Evolutionary conservation across 2,329 filamentous ascomycete genomes (phyloP), one percentile per base, ranked within the genome.

Genomic region (Dendrostoma leiphaemia): DNA sequence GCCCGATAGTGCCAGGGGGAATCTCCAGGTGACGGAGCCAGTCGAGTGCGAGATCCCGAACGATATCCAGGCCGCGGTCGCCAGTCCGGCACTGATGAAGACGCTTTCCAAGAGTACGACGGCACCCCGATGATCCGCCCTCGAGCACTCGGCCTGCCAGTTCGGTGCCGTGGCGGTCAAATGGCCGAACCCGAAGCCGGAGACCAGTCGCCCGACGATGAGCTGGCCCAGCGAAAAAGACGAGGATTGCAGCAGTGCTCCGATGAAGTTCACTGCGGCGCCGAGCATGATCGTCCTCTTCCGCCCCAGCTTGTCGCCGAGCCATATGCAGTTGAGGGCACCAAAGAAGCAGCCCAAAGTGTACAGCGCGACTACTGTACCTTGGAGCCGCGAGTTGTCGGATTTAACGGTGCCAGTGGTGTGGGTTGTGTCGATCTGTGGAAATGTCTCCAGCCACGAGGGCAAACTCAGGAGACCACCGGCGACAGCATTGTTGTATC

Each of bases 101-200:
- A 79, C 79, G 17, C 80, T 80, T 63, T 84, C 81, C 44, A 84
- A 75, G 78, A 83, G 82, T 64, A 85, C 80, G 24, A 83, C 70
- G 60, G 81, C 82, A n/a, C 81, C 81, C 46, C 81, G 73, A 60
- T 82, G 80, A 61, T 84, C 77, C 3, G 79, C 71, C 15, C 75
- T 76, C 35, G 80, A 83, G 2, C 78, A 81, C 64, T 85, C 82
- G 0, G 80, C 81, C 56, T 84, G 80, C 81, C 82, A 85, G 46
- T 80, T 83, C 4, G 82, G 82, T 10, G 81, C 74, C 1, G 75
- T 78, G 1, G 70, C 72, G 0, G 72, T 74, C 51, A 74, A 72
- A 29, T 66, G 66, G 46, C 72, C 71, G 55, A 74, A 69, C 1
- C 71, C 70, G 40, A 77, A 63, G 0, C 74, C 74, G 2, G 74